These are phyloP conservation scores for Saccharum hybrid DNA, from an alignment of 202 grass and related monocot species.

Conservation along the genomic window DNA sequence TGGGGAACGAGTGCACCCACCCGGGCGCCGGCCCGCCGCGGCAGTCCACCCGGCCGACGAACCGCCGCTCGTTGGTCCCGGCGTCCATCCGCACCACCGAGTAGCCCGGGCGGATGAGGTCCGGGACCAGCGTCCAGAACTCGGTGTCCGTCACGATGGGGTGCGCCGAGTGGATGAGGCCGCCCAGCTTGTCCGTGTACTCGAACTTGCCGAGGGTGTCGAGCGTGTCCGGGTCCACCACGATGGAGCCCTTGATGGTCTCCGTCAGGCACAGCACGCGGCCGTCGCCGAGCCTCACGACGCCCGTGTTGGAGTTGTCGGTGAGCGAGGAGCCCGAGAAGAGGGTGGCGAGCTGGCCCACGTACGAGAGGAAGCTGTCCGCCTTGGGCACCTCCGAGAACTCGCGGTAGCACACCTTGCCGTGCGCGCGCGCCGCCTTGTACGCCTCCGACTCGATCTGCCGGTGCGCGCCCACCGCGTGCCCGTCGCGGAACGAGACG, in stretches of 20 bases:
- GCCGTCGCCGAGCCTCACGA: constrained; percentile 86
- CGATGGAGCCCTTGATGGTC: constrained; percentile 86
- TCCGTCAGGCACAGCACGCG: constrained; percentile 95
- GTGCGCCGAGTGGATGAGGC: constrained; percentile 90
- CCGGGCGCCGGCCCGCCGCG: constrained; percentile 82
- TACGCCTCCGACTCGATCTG: constrained; percentile 97
- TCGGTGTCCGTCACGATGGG: constrained; percentile 81
- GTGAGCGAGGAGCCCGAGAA: constrained; percentile 91
- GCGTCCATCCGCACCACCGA: constrained; percentile 75
- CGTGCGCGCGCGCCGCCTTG: constrained; percentile 75
- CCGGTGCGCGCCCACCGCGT: constrained; percentile 66
- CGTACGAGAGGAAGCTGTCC: constrained; percentile 51
- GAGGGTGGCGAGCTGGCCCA: constrained; percentile 73
- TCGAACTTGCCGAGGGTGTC: constrained; percentile 87
- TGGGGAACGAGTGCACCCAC: constrained; percentile 97
- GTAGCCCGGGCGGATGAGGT: constrained; percentile 80
- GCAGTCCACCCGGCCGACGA: constrained; percentile 84
- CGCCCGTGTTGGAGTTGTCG: constrained; percentile 98
- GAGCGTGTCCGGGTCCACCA: constrained; percentile 88
- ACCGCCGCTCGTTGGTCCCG: constrained; percentile 74
- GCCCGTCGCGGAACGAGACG: constrained; percentile 65
- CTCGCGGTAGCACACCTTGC: constrained; percentile 86
- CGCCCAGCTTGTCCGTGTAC: constrained; percentile 72
- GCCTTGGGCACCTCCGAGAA: constrained; percentile 90
- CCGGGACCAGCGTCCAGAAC: constrained; percentile 87